Base-by-base conservation (phyloP, 2,329 filamentous ascomycete genomes). In the Aspergillus transmontanensis region DNA sequence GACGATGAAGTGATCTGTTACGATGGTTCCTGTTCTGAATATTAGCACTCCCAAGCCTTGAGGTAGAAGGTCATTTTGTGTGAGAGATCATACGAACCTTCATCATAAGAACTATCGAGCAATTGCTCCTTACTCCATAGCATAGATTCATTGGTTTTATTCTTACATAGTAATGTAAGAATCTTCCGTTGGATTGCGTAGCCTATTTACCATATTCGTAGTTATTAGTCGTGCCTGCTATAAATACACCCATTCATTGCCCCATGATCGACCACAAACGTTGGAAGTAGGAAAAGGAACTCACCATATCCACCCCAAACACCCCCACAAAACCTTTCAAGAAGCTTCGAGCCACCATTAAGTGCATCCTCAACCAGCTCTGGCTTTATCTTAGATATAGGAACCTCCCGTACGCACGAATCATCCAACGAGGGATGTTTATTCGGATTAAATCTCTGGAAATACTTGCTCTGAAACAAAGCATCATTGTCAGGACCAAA, bases 241-340 rank as follows among this genome's bases (percentile, higher is more conserved):
- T 16, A 16, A 16, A 7, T 16, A 36, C 14, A 2, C 34, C 14
- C 0, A 6, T 3, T 7, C 14, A 16, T 16, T 5, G 0, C 6
- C 16, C 0, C 14, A 16, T 7, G 2, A 36, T 36, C 34, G 0
- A 12, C 2, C 34, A 5, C 34, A 36, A 12, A 6, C 11, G 0
- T 14, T 14, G 12, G 11, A 14, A 6, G 34, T 14, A 36, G 34
- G 11, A 5, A 36, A 12, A 2, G 11, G 12, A 21, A 39, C 57
- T 50, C 30, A 58, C 57, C 57, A 30, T 58, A 58, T 2, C 57
- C 57, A 41, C 57, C 57, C 57, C 57, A 58, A 26, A 58, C 32
- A 10, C 57, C 57, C 4, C 23, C 28, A n/a, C 57, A 58, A 16
- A 58, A 58, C 7, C 45, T 30, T 30, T 58, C 57, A 1, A 51